A percentile compares a stretch with the other conserved stretches of the same genome.
Conservation (phyloP, 129 eudicot species). For the Calendula officinalis region DNA sequence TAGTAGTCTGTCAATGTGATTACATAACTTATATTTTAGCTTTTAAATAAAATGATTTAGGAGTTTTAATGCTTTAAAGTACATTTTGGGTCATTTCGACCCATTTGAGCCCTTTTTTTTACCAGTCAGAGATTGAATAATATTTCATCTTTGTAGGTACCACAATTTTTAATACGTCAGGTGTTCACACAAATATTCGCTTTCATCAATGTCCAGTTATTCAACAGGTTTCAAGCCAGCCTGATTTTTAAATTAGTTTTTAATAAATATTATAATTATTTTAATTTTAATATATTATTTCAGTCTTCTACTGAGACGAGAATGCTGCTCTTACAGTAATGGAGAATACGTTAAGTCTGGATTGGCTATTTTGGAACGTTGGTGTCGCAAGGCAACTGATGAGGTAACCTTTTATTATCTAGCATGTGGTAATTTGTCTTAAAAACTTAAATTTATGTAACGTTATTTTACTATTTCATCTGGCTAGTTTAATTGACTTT, state of each 20-base stretch:
- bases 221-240: constrained; percentile 62
- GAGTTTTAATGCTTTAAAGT: neutral
- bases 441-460: too few species aligned
- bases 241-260: too few species aligned
- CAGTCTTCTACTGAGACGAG: constrained; percentile 94
- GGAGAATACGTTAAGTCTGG: constrained; percentile 88
- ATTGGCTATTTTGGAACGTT: constrained; percentile 70
- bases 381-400: constrained; percentile 84
- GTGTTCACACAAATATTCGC: constrained; percentile 88
- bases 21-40: neutral
- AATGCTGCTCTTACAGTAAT: constrained; percentile 95
- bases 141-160: constrained; percentile 53
- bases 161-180: constrained; percentile 83
- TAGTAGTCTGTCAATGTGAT: neutral
- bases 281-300: constrained; percentile 24
- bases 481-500: too few species aligned
- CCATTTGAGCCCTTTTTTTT: neutral
- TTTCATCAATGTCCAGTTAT: constrained; percentile 89
- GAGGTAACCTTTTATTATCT: constrained; percentile 47
- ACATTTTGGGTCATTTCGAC: neutral
- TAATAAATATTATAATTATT: constrained; percentile 3
- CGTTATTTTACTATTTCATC: too few species aligned
- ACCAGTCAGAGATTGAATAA: neutral
- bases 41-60: too few species aligned
- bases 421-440: neutral